These are phyloP conservation scores for Russula virescens DNA, from an alignment of 768 basidiomycete species.

Conservation along the genomic window DNA sequence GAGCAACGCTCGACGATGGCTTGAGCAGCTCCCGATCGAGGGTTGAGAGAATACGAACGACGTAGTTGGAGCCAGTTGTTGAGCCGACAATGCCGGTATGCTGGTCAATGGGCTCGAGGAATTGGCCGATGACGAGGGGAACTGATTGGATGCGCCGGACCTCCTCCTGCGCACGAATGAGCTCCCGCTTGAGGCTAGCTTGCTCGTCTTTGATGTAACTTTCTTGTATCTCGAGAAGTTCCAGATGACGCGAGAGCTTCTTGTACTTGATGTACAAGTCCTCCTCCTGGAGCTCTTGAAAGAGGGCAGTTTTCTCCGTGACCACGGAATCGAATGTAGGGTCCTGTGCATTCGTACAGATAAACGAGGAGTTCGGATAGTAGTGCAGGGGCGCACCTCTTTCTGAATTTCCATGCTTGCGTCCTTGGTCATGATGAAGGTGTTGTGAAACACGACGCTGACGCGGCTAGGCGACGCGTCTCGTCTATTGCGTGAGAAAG, in stretches of 20 bases:
- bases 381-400: constrained; percentile 45
- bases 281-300: constrained; percentile 80
- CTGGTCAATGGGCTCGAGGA: constrained; percentile 98
- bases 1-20: constrained; percentile 95
- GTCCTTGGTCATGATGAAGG: constrained; percentile 64
- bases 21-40: constrained; percentile 96
- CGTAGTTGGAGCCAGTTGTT: constrained; percentile 97
- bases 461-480: constrained; percentile 23
- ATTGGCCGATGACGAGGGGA: constrained; percentile 98
- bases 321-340: constrained; percentile 85
- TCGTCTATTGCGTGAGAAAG: constrained; percentile 13
- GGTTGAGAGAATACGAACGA: constrained; percentile 94
- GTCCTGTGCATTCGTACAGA: constrained; percentile 47
- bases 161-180: constrained; percentile 98
- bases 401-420: constrained; percentile 80
- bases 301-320: constrained; percentile 81
- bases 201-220: constrained; percentile 99
- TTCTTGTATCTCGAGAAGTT: constrained; percentile 91
- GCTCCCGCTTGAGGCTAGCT: constrained; percentile 93
- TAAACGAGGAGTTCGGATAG: background rate
- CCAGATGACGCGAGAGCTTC: constrained; percentile 89
- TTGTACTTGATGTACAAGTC: constrained; percentile 98
- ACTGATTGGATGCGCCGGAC: constrained; percentile 99
- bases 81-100: constrained; percentile 95
- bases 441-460: constrained; percentile 6